A percentile compares a stretch with the other conserved stretches of the same genome.
phyloP scores from a whole-genome alignment of 2,329 filamentous ascomycete species.

The Cordyceps militaris region DNA sequence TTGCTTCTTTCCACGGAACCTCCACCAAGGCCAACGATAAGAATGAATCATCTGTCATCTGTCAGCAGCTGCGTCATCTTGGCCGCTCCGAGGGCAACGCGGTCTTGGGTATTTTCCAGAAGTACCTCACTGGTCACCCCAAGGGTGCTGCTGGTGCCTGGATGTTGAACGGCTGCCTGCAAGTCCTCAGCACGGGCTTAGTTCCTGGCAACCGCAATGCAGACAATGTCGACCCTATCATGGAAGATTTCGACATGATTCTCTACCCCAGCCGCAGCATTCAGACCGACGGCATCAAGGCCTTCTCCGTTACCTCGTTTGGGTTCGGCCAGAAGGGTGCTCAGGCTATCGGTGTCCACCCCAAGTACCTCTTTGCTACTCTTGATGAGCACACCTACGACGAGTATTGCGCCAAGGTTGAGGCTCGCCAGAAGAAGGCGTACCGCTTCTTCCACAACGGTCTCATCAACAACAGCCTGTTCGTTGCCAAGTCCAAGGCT shows the following conservation, averaged over 20 bases:
- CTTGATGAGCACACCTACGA: conserved; percentile 79
- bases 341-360: conserved; percentile 93
- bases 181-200: conserved; percentile 87
- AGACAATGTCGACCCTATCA: conserved; percentile 90
- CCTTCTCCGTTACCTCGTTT: conserved; percentile 97
- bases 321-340: conserved; percentile 99
- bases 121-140: conserved; percentile 96
- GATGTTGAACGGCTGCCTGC: conserved; percentile 99
- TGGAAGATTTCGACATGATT: conserved; percentile 98
- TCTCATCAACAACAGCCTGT: conserved; percentile 94
- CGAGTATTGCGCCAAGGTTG: conserved; percentile 80
- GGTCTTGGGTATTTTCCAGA: conserved; percentile 95
- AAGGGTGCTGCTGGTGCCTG: conserved; percentile 98
- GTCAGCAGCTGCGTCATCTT: conserved; percentile 90
- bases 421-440: conserved; percentile 92
- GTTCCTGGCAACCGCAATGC: conserved; percentile 97
- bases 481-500: conserved; percentile 86
- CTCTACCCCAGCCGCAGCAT: conserved; percentile 93
- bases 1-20: conserved; percentile 98
- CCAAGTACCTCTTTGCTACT: conserved; percentile 91
- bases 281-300: conserved; percentile 96
- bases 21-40: conserved; percentile 99
- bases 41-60: conserved; percentile 97
- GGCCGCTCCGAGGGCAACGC: conserved; percentile 96
- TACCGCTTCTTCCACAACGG: conserved; percentile 99